Conservation (phyloP, 768 basidiomycete genomes). For the Mycena epipterygia region DNA sequence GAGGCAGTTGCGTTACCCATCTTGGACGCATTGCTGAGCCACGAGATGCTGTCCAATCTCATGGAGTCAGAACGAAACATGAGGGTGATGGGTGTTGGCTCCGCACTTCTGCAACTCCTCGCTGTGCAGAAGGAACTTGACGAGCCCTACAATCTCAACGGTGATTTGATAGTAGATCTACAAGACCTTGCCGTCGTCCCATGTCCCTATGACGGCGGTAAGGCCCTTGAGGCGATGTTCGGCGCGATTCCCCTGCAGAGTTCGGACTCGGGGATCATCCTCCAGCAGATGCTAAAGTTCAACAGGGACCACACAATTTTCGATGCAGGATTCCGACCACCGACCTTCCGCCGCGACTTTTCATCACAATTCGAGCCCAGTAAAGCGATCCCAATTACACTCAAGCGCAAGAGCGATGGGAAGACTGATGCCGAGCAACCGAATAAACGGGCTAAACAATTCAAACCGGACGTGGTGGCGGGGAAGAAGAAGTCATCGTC, state of each 20-base stretch:
- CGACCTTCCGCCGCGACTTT: background rate
- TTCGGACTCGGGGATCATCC: background rate
- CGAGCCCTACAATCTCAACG: background rate
- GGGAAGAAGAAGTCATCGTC: too few relatives aligned
- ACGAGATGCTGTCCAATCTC: background rate
- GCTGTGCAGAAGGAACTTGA: background rate
- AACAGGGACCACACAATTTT: background rate
- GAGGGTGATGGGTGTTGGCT: background rate
- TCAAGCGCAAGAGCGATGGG: background rate
- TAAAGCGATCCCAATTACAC: background rate
- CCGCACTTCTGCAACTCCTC: background rate
- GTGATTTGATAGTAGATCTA: background rate
- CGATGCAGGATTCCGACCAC: background rate
- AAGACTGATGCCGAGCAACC: background rate
- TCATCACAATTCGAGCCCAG: background rate
- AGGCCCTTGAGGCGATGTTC: background rate
- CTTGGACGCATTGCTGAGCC: background rate
- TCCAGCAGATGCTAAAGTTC: background rate
- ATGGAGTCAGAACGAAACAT: background rate
- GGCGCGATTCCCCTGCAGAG: background rate
- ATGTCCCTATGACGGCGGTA: background rate
- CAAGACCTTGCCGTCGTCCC: too few relatives aligned
- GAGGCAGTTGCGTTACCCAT: background rate
- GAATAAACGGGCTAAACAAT: too few relatives aligned
- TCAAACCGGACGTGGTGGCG: background rate